Evolutionary conservation across 2,329 filamentous ascomycete species (phyloP).

Genomic region (Lasiodiplodia hormozganensis): DNA sequence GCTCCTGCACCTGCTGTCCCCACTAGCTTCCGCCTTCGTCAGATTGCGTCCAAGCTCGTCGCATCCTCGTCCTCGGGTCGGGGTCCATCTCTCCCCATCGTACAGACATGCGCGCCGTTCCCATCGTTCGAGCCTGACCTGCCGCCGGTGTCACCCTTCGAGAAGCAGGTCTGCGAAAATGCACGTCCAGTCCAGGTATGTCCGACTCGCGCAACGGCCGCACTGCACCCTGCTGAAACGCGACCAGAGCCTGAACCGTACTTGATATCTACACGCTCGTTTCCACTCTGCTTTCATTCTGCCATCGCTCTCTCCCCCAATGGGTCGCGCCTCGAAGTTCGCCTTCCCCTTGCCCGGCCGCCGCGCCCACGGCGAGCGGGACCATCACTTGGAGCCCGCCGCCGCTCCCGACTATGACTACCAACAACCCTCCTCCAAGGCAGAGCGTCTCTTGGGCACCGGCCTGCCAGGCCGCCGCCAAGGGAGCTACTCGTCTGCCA

Average conservation of each 20-base stretch:
- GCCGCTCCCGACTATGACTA: neutral
- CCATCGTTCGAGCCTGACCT: constrained; percentile 3
- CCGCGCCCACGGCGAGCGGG: constrained; percentile 35
- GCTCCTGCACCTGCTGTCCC: constrained; percentile 11
- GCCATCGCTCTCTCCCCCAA: neutral
- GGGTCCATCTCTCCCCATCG: neutral
- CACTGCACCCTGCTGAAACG: constrained; percentile 18
- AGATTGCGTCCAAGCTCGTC: constrained; percentile 24
- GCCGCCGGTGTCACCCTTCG: constrained; percentile 10
- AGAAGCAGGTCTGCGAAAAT: constrained; percentile 21
- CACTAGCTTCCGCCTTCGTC: constrained; percentile 14
- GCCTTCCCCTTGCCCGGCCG: constrained; percentile 47
- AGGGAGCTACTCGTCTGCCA: constrained; percentile 29
- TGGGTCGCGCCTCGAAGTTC: constrained; percentile 39
- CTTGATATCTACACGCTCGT: constrained; percentile 27
- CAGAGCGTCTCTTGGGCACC: constrained; percentile 47
- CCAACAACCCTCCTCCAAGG: constrained; percentile 38
- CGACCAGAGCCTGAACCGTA: constrained; percentile 13
- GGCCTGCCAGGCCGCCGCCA: constrained; percentile 38
- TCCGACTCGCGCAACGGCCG: constrained; percentile 7
- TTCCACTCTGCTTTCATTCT: constrained; percentile 23
- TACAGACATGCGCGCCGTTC: constrained; percentile 10
- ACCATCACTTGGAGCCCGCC: constrained; percentile 4
- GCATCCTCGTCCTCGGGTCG: constrained; percentile 23
- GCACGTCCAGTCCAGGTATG: neutral